Evolutionary conservation across 2,329 filamentous ascomycete genomes (phyloP), one percentile per base, ranked within the genome.

Genomic region (Alternaria sp.): DNA sequence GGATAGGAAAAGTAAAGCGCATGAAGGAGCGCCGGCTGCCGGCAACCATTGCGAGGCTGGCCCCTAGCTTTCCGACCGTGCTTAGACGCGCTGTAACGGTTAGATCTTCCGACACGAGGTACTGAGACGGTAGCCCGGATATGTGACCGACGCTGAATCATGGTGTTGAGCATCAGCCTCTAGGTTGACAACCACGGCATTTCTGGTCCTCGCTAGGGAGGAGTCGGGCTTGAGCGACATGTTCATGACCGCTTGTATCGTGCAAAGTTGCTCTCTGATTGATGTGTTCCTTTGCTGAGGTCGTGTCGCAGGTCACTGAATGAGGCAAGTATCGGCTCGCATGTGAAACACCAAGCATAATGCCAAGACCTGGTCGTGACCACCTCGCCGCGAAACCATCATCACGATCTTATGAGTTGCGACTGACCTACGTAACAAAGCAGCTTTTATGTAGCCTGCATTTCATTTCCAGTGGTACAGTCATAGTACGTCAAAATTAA

Each of bases 281-380:
- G 16, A 28, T 27, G 22, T 8, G 36, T 36, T 28, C 45, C 30
- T 59, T 52, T 45, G 55, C 32, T 54, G n/a, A 22, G 38, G 41
- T 45, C 3, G 25, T 50, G 57, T 63, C 57, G 45, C 56, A 56
- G 28, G 12, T 38, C 16, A 54, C 63, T 53, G 27, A 41, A 55
- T 45, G 36, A 40, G 58, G 60, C 49, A 61, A 9, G 60, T 43
- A 54, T 54, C 51, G 32, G 9, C 27, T 32, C 9, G 54, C 25
- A 43, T 28, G 5, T 44, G 63, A 65, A 65, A 65, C 63, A 34
- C 50, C 45, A 51, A 59, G 34, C 22, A 59, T 20, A 34, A 22
- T 38, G 57, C 63, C 63, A 61, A 65, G 60, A 55, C 45, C 8
- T 8, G 18, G 22, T 36, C 41, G 16, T 34, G 5, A 22, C 44